These are phyloP conservation scores for Thelonectria rubi DNA, from an alignment of 2,329 filamentous ascomycete species.

Conservation along the genomic window DNA sequence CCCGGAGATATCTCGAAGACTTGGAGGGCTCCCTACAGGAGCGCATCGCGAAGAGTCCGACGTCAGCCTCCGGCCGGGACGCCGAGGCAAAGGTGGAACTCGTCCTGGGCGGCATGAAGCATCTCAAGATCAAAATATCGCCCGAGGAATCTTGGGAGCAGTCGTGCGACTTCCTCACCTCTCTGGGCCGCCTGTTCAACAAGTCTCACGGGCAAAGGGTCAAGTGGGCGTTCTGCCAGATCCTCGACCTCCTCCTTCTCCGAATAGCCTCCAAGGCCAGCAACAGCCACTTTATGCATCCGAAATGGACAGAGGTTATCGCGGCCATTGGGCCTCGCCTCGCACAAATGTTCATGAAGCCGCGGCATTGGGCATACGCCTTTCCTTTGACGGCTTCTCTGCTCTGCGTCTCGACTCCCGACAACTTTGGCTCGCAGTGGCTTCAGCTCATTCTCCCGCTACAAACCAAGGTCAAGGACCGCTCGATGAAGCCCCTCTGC, in stretches of 20 bases:
- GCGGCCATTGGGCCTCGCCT: conserved; percentile 80
- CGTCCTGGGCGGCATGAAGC: conserved; percentile 90
- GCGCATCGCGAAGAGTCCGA: conserved; percentile 73
- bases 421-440: conserved; percentile 88
- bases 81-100: conserved; percentile 85
- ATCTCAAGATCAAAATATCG: conserved; percentile 79
- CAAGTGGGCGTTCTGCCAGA: conserved; percentile 94
- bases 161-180: conserved; percentile 88
- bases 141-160: conserved; percentile 82
- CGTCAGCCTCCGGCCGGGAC: conserved; percentile 65
- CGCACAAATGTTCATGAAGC: conserved; percentile 86
- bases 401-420: conserved; percentile 86
- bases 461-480: conserved; percentile 85
- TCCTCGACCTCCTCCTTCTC: conserved; percentile 85
- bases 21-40: conserved; percentile 82
- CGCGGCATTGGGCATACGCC: conserved; percentile 88
- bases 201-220: conserved; percentile 87
- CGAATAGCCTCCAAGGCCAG: conserved; percentile 85
- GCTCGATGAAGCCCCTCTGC: conserved; percentile 78
- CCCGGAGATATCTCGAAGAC: conserved; percentile 82
- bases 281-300: conserved; percentile 77
- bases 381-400: conserved; percentile 90
- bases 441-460: conserved; percentile 80
- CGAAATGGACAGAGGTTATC: conserved; percentile 88
- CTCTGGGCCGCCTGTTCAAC: conserved; percentile 82